A percentile compares a stretch with the other conserved stretches of the same genome.
Conservation (phyloP, 148 eudicot species). For the Silene conica region DNA sequence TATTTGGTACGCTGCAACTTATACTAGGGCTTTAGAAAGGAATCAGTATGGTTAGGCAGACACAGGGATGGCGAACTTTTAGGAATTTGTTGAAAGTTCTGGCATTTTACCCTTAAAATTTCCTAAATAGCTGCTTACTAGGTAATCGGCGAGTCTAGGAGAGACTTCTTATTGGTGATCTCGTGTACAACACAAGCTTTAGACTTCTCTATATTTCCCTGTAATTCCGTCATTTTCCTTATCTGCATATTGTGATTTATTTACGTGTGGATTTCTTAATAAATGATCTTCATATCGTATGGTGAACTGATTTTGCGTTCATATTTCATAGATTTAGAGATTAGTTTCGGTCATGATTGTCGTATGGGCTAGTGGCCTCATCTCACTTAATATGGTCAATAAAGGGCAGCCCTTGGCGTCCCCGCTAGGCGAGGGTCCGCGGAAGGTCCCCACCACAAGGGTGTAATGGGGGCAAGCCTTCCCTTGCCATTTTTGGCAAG, state of each 20-base stretch:
- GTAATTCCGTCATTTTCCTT: neutral
- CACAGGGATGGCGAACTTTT: neutral
- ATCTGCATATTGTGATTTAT: neutral
- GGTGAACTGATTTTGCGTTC: neutral
- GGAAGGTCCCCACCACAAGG: no score
- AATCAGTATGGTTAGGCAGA: no score
- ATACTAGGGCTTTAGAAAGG: neutral
- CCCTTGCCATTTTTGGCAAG: no score
- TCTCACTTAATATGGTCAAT: neutral
- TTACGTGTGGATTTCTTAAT: neutral
- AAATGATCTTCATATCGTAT: neutral
- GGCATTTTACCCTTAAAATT: neutral
- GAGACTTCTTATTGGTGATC: no score
- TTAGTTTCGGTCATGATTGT: neutral
- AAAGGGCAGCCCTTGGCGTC: no score
- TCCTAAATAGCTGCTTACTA: neutral
- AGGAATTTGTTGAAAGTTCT: neutral
- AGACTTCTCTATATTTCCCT: neutral
- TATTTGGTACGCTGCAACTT: neutral
- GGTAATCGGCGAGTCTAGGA: neutral
- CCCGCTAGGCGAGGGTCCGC: no score
- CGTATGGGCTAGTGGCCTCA: neutral
- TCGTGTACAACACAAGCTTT: no score
- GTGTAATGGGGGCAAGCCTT: no score
- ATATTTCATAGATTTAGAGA: no score